Evolutionary conservation across 2,329 filamentous ascomycete genomes (phyloP).

Genomic region (Plenodomus tracheiphilus): DNA sequence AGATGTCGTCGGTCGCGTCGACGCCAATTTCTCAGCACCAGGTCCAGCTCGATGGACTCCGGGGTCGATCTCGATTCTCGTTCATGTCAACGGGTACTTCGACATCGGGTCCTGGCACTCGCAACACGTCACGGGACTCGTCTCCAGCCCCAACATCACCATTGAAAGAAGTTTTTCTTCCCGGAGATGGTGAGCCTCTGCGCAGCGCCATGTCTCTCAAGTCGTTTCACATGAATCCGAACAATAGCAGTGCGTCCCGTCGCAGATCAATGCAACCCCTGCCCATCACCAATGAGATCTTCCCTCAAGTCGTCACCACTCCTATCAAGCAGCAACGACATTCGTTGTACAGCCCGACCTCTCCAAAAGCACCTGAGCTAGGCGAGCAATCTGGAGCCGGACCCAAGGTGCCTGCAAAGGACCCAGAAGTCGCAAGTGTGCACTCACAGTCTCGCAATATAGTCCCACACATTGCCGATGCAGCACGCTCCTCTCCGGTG

Average conservation of each 20-base stretch:
- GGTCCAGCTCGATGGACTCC: constrained; percentile 41
- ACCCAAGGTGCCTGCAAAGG: neutral
- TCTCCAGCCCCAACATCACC: constrained; percentile 43
- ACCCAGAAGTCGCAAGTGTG: neutral
- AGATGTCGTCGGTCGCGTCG: constrained; percentile 40
- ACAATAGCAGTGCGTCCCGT: constrained; percentile 29
- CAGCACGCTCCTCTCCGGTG: constrained; percentile 7
- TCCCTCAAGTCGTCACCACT: constrained; percentile 20
- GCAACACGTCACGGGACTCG: constrained; percentile 40
- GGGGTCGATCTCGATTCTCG: constrained; percentile 43
- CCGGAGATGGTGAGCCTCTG: constrained; percentile 31
- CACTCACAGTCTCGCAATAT: constrained; percentile 6
- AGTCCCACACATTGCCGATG: constrained; percentile 8
- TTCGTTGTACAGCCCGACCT: constrained; percentile 34
- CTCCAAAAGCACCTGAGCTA: constrained; percentile 24
- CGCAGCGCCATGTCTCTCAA: constrained; percentile 42
- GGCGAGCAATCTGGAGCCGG: constrained; percentile 7
- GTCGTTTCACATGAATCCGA: constrained; percentile 45
- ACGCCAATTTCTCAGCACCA: constrained; percentile 42
- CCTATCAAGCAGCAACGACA: constrained; percentile 30
- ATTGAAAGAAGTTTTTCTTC: constrained; percentile 28
- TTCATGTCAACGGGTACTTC: constrained; percentile 44
- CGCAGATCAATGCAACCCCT: constrained; percentile 46
- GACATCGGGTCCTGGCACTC: constrained; percentile 36
- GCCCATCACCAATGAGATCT: constrained; percentile 41